Evolutionary conservation across 768 basidiomycete genomes (phyloP), one percentile per base, ranked within the genome.

Genomic region (Kwoniella shandongensis): DNA sequence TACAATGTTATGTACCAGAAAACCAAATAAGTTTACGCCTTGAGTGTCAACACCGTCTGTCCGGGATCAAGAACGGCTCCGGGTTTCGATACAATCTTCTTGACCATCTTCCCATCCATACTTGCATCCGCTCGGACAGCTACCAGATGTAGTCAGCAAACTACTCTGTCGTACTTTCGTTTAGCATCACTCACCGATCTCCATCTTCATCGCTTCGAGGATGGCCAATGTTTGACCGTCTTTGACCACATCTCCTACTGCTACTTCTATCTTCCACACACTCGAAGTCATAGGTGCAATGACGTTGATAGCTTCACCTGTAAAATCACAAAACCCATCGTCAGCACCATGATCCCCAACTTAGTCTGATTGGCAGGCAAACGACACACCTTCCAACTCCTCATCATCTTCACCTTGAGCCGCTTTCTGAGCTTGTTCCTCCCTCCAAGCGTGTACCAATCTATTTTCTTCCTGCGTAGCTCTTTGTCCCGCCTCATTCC

Each of bases 371-470:
- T n/a, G n/a, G n/a, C 13, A 7, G 23, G 8, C 11, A 18, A 13
- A 13, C 15, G 42, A 7, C 51, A 27, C 27, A 47, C 54, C 45
- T n/a, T 55, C 45, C 7, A 22, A 18, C 15, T 25, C 54, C 7
- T 17, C 45, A 1, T 29, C 36, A 8, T 48, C 54, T 3, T 35
- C 44, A 8, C 30, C 54, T 18, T 56, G 51, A 13, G 36, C 56
- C 7, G 44, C 59, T 20, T 42, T 47, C 17, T 50, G 36, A 18
- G 44, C 51, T 25, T 62, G 61, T 35, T 50, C 55, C 5, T 57
- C 65, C 30, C 58, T 36, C 83, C 82, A 83, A 61, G 81, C 78
- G 1, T 54, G 54, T 29, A 84, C 75, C 1, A 82, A 69, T 18
- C 35, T 27, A 30, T 48, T 57, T 36, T 72, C 65, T 12, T 61